Evolutionary conservation across 352 stramenopile genomes (phyloP).

Genomic region (Globisporangium heterothallicum): DNA sequence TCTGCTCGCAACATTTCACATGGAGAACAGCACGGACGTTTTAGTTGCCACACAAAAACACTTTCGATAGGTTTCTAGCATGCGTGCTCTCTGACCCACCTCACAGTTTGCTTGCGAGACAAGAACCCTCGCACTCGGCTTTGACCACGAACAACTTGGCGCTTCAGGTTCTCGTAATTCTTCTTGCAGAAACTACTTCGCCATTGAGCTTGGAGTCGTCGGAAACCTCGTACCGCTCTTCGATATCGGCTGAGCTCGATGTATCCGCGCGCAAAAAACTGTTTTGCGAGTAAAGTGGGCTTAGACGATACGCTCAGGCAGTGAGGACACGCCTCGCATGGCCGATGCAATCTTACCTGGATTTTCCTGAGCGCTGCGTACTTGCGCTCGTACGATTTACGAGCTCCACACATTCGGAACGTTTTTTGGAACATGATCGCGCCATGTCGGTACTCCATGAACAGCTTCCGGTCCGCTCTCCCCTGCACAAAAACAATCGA

Average conservation of each 20-base stretch:
- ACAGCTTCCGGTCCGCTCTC: conserved; percentile 23
- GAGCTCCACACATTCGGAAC: conserved; percentile 29
- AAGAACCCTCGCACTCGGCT: conserved; percentile 53
- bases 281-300: background rate
- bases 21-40: no score
- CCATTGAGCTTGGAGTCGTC: conserved; percentile 60
- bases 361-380: conserved; percentile 24
- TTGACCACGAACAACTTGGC: conserved; percentile 57
- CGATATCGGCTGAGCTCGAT: conserved; percentile 39
- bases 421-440: conserved; percentile 40
- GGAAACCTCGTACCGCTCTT: conserved; percentile 39
- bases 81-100: conserved; percentile 16
- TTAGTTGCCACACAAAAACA: background rate
- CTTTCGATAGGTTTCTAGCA: no score
- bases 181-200: conserved; percentile 57
- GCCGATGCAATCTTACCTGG: conserved; percentile 14
- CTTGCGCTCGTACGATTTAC: conserved; percentile 20
- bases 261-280: conserved; percentile 49
- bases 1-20: conserved; percentile 19
- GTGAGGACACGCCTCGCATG: background rate
- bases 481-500: conserved; percentile 16
- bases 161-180: conserved; percentile 56
- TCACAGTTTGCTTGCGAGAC: conserved; percentile 52
- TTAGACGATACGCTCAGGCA: background rate
- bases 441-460: conserved; percentile 23